These are phyloP conservation scores for Apiospora kogelbergensis DNA, from an alignment of 2,329 filamentous ascomycete genomes.

Conservation along the genomic window DNA sequence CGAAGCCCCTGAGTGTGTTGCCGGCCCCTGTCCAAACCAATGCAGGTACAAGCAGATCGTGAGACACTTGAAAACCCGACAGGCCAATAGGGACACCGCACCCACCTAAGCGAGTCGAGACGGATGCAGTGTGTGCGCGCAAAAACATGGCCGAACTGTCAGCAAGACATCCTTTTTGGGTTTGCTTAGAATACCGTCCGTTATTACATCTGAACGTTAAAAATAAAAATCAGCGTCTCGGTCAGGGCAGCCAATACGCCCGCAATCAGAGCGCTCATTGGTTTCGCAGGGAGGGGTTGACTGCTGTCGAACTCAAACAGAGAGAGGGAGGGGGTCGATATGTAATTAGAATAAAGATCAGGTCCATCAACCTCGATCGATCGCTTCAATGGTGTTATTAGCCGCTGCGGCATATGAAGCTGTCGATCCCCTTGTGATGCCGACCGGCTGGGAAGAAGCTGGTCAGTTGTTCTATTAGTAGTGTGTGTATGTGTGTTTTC, in stretches of 20 bases:
- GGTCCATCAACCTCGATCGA: neutral
- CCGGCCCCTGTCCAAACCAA: neutral
- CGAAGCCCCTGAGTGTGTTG: neutral
- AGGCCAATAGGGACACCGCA: neutral
- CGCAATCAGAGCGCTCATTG: neutral
- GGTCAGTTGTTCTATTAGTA: neutral
- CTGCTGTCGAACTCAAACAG: neutral
- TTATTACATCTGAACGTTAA: slow-evolving; percentile 6
- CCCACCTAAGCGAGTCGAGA: neutral
- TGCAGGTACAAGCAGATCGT: slow-evolving; percentile 4
- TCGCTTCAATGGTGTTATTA: neutral
- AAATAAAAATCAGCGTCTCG: neutral
- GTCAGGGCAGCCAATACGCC: neutral
- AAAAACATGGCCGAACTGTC: neutral
- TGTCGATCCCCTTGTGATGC: neutral
- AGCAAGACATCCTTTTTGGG: neutral
- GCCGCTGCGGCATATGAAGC: neutral
- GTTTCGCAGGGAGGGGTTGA: neutral
- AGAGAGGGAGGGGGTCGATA: neutral
- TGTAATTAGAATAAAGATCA: neutral
- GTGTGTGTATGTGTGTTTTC: too few species aligned
- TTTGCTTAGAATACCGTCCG: neutral
- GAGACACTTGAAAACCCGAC: slow-evolving; percentile 1
- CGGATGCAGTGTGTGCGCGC: neutral
- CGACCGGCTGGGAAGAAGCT: slow-evolving; percentile 2